Evolutionary conservation across 2,329 filamentous ascomycete species (phyloP).

Genomic region (Penicillium sp.): DNA sequence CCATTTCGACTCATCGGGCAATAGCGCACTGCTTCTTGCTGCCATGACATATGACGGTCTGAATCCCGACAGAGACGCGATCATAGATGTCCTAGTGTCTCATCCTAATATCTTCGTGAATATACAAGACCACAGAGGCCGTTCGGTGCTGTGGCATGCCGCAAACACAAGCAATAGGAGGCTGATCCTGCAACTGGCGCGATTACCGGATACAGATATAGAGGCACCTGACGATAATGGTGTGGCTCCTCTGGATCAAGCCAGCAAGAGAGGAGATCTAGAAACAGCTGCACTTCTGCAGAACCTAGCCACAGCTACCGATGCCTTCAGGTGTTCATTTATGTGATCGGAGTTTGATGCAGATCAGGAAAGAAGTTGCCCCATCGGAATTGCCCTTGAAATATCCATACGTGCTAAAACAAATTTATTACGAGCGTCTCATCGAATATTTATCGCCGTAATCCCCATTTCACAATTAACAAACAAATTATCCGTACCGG

Average conservation of each 20-base stretch:
- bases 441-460: no score
- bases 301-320: no score
- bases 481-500: no score
- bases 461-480: no score
- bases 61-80: constrained; percentile 34
- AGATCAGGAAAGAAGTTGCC: no score
- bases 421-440: no score
- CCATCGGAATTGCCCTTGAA: no score
- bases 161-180: neutral
- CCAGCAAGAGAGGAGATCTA: neutral
- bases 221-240: neutral
- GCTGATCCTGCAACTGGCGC: neutral
- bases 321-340: no score
- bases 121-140: neutral
- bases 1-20: neutral
- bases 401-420: no score
- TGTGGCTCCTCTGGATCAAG: neutral
- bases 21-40: constrained; percentile 1
- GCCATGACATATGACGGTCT: constrained; percentile 28
- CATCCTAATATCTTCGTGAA: neutral
- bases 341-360: no score
- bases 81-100: neutral
- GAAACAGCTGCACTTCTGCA: neutral
- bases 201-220: neutral
- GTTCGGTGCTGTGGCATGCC: neutral